phyloP scores from a whole-genome alignment of 129 eudicot species.

The Helianthus tuberosus region DNA sequence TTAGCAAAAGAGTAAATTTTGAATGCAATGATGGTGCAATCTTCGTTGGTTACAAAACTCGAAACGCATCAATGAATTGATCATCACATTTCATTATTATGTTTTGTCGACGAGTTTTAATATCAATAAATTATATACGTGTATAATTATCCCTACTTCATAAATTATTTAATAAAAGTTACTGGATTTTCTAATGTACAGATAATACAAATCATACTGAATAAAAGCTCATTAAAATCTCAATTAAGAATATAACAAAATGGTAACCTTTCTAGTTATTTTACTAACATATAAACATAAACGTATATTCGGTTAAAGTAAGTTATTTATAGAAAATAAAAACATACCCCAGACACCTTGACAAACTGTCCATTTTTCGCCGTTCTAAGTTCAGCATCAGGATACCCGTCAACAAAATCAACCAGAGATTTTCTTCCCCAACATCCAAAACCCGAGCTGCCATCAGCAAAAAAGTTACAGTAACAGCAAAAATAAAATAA shows the following conservation, averaged over 20 bases:
- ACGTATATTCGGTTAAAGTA: background rate
- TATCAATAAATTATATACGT: background rate
- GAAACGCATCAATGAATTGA: background rate
- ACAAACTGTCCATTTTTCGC: constrained; percentile 77
- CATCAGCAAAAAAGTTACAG: constrained; percentile 32
- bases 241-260: background rate
- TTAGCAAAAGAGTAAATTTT: background rate
- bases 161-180: background rate
- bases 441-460: constrained; percentile 47
- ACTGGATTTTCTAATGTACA: background rate
- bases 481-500: constrained; percentile 22
- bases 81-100: background rate
- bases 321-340: background rate
- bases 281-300: background rate
- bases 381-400: constrained; percentile 70
- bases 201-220: background rate
- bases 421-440: constrained; percentile 63
- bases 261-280: constrained; percentile 1
- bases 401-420: constrained; percentile 55
- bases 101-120: background rate
- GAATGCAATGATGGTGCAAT: background rate
- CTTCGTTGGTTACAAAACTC: background rate
- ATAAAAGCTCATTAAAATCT: constrained; percentile 1
- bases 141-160: background rate
- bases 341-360: constrained; percentile 77